Conservation (phyloP, 768 basidiomycete species). For the Coprinopsis cinerea region DNA sequence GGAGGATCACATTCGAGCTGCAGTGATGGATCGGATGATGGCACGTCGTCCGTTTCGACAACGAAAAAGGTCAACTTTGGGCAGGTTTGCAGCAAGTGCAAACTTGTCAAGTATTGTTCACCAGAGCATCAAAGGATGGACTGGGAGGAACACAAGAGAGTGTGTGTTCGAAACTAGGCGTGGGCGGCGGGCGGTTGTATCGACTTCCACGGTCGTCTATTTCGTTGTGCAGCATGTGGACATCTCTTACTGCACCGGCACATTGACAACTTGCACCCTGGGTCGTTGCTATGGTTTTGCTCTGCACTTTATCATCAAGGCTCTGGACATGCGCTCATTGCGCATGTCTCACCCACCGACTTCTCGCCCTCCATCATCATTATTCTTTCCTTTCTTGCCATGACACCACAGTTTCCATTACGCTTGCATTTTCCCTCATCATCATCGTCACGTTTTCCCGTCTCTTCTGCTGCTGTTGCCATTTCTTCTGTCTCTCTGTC, state of each 20-base stretch:
- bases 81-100: constrained; percentile 71
- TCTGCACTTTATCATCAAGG: background rate
- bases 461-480: background rate
- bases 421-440: background rate
- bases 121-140: constrained; percentile 69
- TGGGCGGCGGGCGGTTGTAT: no score
- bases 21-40: constrained; percentile 23
- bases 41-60: constrained; percentile 8
- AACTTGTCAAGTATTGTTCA: constrained; percentile 73
- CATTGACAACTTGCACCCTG: no score
- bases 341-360: background rate
- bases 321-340: background rate
- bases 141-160: constrained; percentile 73
- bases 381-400: no score
- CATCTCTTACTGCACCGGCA: no score
- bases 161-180: constrained; percentile 35
- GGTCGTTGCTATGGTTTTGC: constrained; percentile 1
- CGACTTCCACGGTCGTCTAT: no score
- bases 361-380: background rate
- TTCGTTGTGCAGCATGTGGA: no score
- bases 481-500: background rate
- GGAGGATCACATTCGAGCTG: no score
- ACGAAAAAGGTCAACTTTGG: constrained; percentile 32
- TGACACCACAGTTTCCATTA: background rate
- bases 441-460: background rate